Evolutionary conservation across 805 yeast species (phyloP).

Genomic region (Candida tallmaniae): DNA sequence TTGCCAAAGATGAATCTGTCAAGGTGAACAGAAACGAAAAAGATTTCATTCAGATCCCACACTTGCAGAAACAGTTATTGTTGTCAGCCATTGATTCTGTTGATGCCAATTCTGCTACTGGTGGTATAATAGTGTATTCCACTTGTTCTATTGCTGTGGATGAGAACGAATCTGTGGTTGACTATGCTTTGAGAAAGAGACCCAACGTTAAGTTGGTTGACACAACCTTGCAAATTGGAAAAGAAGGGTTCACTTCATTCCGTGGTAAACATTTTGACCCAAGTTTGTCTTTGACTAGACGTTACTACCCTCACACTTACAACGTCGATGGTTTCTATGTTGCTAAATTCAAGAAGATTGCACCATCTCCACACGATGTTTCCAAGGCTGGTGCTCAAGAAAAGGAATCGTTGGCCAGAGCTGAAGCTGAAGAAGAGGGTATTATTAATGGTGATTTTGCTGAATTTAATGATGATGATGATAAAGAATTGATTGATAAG

Average conservation of each 20-base stretch:
- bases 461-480: constrained; percentile 70
- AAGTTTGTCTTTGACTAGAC: constrained; percentile 72
- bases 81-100: constrained; percentile 96
- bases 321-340: constrained; percentile 98
- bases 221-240: constrained; percentile 88
- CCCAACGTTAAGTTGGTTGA: constrained; percentile 95
- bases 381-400: constrained; percentile 86
- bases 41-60: constrained; percentile 95
- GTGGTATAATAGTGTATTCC: constrained; percentile 93
- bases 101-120: constrained; percentile 86
- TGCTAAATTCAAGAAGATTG: constrained; percentile 91
- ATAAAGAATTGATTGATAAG: constrained; percentile 64
- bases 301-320: constrained; percentile 97
- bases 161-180: constrained; percentile 98
- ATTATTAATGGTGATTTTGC: constrained; percentile 86
- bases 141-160: constrained; percentile 98
- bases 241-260: constrained; percentile 89
- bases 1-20: constrained; percentile 93
- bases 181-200: constrained; percentile 91
- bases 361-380: constrained; percentile 78
- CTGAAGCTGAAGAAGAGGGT: constrained; percentile 77
- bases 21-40: constrained; percentile 91
- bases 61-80: constrained; percentile 88
- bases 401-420: constrained; percentile 76
- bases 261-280: constrained; percentile 90